These are phyloP conservation scores for Calocera viscosa DNA, from an alignment of 768 basidiomycete genomes.

Conservation along the genomic window DNA sequence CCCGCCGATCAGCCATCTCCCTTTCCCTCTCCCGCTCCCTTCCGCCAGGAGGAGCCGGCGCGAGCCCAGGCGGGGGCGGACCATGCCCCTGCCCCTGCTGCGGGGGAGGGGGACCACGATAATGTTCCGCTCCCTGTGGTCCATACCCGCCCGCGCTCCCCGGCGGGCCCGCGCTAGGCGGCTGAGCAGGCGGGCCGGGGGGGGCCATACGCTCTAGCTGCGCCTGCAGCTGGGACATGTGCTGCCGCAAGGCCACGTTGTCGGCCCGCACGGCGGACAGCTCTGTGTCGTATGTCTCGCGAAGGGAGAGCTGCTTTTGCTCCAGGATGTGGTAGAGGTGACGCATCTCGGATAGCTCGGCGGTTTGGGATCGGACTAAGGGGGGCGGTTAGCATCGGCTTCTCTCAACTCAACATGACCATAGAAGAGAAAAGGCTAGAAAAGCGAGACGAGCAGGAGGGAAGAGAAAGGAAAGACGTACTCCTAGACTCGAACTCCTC, in stretches of 20 bases:
- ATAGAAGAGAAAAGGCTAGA: too few species aligned
- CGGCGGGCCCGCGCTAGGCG: neutral
- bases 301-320: constrained; percentile 6
- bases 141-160: neutral
- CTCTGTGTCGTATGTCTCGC: constrained; percentile 7
- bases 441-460: too few species aligned
- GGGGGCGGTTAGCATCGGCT: neutral
- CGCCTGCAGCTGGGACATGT: neutral
- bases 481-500: neutral
- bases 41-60: neutral
- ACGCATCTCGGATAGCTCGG: neutral
- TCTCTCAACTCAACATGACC: too few species aligned
- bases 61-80: neutral
- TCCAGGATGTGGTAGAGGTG: neutral
- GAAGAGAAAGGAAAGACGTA: neutral
- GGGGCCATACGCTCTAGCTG: neutral
- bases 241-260: neutral
- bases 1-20: neutral
- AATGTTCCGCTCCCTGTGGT: neutral
- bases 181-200: neutral
- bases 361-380: neutral
- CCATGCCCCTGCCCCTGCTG: neutral
- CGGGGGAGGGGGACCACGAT: neutral
- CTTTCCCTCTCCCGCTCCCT: constrained; percentile 8
- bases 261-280: neutral